Percentiles rank a stretch among this genome's conserved stretches.
These are phyloP conservation scores for Nannochloropsis salina DNA, from an alignment of 108 stramenopile genomes.

Conservation along the genomic window DNA sequence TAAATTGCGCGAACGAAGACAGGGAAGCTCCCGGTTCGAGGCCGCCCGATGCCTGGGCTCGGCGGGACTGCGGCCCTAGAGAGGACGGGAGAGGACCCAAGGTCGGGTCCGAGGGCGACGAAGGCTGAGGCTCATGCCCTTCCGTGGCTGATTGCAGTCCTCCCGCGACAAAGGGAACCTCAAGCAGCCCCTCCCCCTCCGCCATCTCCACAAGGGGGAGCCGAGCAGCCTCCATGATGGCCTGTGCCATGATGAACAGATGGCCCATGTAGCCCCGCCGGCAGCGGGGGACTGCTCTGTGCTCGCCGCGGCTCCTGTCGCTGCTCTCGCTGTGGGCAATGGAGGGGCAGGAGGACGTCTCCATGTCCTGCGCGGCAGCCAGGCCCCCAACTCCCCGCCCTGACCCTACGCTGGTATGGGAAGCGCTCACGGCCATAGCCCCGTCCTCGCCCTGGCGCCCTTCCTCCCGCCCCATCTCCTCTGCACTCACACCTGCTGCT, in stretches of 20 bases:
- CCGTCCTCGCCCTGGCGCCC: conserved; percentile 32
- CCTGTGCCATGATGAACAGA: conserved; percentile 87
- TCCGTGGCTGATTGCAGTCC: not conserved
- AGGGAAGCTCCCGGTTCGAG: not conserved
- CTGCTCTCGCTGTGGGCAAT: conserved; percentile 61
- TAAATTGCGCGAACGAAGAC: not conserved
- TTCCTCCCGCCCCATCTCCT: conserved; percentile 59
- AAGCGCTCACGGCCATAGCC: not conserved
- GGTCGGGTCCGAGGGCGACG: not conserved
- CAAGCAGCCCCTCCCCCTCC: not conserved
- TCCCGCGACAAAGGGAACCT: not conserved
- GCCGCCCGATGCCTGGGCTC: not conserved
- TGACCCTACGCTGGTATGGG: no score
- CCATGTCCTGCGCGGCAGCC: no score
- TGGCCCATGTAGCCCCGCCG: conserved; percentile 83
- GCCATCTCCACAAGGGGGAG: conserved; percentile 42
- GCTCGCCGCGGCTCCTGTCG: conserved; percentile 20
- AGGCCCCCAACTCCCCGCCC: no score
- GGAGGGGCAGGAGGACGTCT: not conserved
- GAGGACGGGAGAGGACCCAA: not conserved
- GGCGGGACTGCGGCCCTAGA: not conserved
- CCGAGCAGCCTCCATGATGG: conserved; percentile 67
- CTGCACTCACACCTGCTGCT: conserved; percentile 44
- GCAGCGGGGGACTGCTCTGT: conserved; percentile 22
- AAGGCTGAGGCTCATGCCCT: not conserved